Conservation (phyloP, 768 basidiomycete genomes). For the Gymnopilus junonius region DNA sequence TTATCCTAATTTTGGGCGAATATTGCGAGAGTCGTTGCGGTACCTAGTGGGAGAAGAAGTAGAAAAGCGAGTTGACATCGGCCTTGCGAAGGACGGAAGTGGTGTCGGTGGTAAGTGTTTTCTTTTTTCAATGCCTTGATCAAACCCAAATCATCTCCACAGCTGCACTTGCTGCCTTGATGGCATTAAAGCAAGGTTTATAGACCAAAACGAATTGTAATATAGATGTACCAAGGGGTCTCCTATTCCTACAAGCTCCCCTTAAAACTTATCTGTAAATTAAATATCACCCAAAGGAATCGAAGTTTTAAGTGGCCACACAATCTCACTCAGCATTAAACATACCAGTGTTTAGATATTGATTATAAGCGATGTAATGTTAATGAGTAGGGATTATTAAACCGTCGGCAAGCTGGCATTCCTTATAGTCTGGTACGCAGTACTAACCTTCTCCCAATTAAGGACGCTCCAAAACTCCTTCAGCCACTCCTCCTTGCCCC, state of each 20-base stretch:
- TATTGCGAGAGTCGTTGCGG: slow-evolving; percentile 76
- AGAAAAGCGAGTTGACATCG: slow-evolving; percentile 82
- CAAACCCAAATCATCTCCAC: slow-evolving; percentile 14
- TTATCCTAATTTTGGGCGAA: slow-evolving; percentile 85
- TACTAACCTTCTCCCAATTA: slow-evolving; percentile 72
- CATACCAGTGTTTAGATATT: background rate
- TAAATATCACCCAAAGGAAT: slow-evolving; percentile 1
- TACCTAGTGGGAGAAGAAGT: slow-evolving; percentile 78
- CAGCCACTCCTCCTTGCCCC: slow-evolving; percentile 90
- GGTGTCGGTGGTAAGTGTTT: slow-evolving; percentile 89
- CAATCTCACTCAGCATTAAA: background rate
- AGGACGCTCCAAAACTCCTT: slow-evolving; percentile 83
- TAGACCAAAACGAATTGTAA: slow-evolving; percentile 4
- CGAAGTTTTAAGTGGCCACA: background rate
- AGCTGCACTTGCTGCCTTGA: slow-evolving; percentile 90
- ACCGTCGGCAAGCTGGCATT: background rate
- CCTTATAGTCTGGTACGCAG: slow-evolving; percentile 30
- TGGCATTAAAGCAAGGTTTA: slow-evolving; percentile 64
- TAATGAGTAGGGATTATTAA: background rate
- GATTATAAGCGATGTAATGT: slow-evolving; percentile 2
- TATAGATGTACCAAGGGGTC: slow-evolving; percentile 4
- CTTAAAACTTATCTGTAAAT: slow-evolving; percentile 11
- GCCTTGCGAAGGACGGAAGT: slow-evolving; percentile 95
- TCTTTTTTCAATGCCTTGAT: slow-evolving; percentile 1
- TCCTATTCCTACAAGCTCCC: background rate